Conservation (phyloP, 805 yeast genomes). For the Kuraishia cidri region DNA sequence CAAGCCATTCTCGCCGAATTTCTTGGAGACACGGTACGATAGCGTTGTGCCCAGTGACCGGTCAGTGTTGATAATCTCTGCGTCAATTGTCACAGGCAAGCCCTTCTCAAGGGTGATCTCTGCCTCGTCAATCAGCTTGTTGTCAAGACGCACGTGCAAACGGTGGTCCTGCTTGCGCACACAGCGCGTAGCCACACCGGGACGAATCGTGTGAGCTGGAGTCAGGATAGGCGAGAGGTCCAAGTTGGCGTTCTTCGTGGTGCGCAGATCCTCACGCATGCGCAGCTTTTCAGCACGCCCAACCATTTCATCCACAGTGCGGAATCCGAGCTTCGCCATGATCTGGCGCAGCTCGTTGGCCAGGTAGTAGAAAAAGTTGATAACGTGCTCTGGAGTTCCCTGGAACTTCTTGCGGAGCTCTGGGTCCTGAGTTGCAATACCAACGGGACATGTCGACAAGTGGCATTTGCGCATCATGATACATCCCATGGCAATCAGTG, state of each 20-base stretch:
- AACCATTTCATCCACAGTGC: constrained; percentile 96
- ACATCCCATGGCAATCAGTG: constrained; percentile 96
- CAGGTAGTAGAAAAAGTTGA: constrained; percentile 92
- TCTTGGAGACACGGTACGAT: constrained; percentile 88
- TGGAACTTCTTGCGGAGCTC: constrained; percentile 82
- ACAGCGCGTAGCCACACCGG: constrained; percentile 92
- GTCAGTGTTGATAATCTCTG: constrained; percentile 91
- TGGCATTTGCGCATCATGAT: constrained; percentile 95
- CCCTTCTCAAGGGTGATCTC: constrained; percentile 94
- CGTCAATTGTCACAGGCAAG: constrained; percentile 90
- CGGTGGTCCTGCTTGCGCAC: constrained; percentile 92
- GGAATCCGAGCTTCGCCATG: constrained; percentile 93
- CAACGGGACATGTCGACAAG: constrained; percentile 92
- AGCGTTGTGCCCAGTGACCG: constrained; percentile 94
- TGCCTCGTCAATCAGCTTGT: constrained; percentile 92
- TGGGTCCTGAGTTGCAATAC: constrained; percentile 98
- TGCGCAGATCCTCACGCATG: constrained; percentile 79
- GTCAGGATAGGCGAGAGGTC: constrained; percentile 91
- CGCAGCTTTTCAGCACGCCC: constrained; percentile 89
- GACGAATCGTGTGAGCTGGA: constrained; percentile 93
- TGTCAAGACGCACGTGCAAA: constrained; percentile 87
- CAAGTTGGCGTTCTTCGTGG: constrained; percentile 83
- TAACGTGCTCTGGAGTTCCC: constrained; percentile 98
- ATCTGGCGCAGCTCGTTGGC: constrained; percentile 85
- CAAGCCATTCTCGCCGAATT: constrained; percentile 85